Base-by-base conservation (phyloP, 108 stramenopile genomes). In the Nitzschia sp. region DNA sequence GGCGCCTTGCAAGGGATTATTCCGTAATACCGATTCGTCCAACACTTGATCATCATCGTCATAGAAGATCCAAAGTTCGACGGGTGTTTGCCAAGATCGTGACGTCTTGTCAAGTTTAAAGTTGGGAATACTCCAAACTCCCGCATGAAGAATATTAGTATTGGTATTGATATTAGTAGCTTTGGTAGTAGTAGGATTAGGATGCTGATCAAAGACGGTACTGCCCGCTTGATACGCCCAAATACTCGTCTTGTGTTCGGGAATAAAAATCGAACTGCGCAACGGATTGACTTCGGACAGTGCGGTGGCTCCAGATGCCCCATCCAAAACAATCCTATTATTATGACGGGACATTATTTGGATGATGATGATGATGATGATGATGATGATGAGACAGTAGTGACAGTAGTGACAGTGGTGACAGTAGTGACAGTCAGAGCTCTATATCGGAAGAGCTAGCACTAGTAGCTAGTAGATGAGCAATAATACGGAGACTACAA, bases 1-100 rank as follows among this genome's bases (percentile, higher is more conserved):
- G 15, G 27, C 28, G 13, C 71, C 71, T 36, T 56, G 61, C 6
- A 72, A 29, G 1, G 71, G 71, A 63, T 72, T 72, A 52, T 72
- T 72, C 32, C 61, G 21, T 35, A 72, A 61, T 3, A 72, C 71
- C 3, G 44, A 48, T 13, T 52, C 29, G n/a, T 63, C 62, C 22
- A 72, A 56, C 8, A 38, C 71, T 38, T 21, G 11, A 26, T 45
- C 29, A 29, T 72, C 71, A 21, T 72, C 41, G 53, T 72, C 71
- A 9, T n/a, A 25, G 36, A 72, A 72, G 2, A 63, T 29, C 71
- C 71, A 72, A 26, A 72, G 4, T 53, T 72, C 71, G 13, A 19
- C 30, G 5, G 5, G 17, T 41, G 38, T 6, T 50, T 22, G 16
- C 13, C 4, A n/a, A 5, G 13, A 5, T 1, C 23, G 29, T 2